Percentiles rank a stretch among this genome's conserved stretches.
Conservation (phyloP, 1,284 basidiomycete genomes). For the Cutaneotrichosporon curvatum region DNA sequence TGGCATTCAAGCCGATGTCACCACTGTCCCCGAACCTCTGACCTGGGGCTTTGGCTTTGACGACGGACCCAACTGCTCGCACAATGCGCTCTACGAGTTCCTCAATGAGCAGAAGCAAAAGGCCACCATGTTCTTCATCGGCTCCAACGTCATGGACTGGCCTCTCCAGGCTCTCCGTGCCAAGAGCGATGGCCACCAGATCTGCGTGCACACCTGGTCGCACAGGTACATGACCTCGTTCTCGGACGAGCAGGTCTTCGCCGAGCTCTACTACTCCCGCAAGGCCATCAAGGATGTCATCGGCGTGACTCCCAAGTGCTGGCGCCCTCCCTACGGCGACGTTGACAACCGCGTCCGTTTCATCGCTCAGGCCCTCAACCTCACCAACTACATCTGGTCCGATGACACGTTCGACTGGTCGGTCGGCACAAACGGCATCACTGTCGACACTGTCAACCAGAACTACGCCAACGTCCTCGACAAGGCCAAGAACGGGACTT, state of each 20-base stretch:
- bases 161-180: conserved; percentile 52
- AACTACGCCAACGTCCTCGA: conserved; percentile 49
- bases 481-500: conserved; percentile 41
- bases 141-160: conserved; percentile 53
- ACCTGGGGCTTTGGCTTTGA: conserved; percentile 53
- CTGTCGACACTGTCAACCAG: conserved; percentile 38
- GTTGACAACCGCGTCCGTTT: conserved; percentile 52
- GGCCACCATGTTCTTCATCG: conserved; percentile 50
- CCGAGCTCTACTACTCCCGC: conserved; percentile 53
- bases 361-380: conserved; percentile 49
- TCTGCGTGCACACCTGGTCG: conserved; percentile 49
- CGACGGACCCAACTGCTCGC: conserved; percentile 50
- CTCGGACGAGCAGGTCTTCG: conserved; percentile 50
- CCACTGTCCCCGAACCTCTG: conserved; percentile 47
- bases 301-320: conserved; percentile 50
- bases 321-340: conserved; percentile 50
- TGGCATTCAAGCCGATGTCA: conserved; percentile 42
- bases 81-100: conserved; percentile 52
- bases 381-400: conserved; percentile 51
- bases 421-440: conserved; percentile 33
- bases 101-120: conserved; percentile 48
- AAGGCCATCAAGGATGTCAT: conserved; percentile 50
- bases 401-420: conserved; percentile 50
- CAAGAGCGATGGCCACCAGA: conserved; percentile 46
- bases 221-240: conserved; percentile 51